Conservation (phyloP, 805 yeast genomes). For the Candida yuanshanica region DNA sequence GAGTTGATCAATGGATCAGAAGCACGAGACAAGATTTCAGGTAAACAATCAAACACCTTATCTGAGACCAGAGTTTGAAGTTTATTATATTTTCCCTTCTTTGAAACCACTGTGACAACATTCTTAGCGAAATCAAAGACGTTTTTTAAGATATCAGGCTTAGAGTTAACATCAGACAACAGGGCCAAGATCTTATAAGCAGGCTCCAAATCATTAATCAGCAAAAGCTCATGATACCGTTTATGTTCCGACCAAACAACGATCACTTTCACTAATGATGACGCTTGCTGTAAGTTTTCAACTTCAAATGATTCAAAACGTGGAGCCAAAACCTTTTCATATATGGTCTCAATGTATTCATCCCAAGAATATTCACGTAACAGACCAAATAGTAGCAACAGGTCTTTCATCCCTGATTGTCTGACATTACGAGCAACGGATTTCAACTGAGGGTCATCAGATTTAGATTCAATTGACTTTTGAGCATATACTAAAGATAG, state of each 20-base stretch:
- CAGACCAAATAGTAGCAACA: conserved; percentile 49
- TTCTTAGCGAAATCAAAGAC: conserved; percentile 49
- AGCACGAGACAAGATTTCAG: conserved; percentile 37
- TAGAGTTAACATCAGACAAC: conserved; percentile 49
- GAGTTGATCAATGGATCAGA: conserved; percentile 41
- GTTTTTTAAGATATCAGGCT: conserved; percentile 56
- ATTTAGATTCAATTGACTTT: conserved; percentile 23
- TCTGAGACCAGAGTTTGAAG: conserved; percentile 56
- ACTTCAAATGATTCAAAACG: conserved; percentile 61
- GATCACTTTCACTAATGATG: conserved; percentile 66
- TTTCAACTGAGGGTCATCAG: conserved; percentile 18
- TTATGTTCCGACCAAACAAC: conserved; percentile 48
- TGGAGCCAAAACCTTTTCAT: conserved; percentile 50
- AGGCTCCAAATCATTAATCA: conserved; percentile 50
- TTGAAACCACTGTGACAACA: conserved; percentile 38
- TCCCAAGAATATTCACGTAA: conserved; percentile 59
- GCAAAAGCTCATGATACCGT: conserved; percentile 45
- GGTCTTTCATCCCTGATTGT: conserved; percentile 59
- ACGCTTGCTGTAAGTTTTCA: conserved; percentile 80
- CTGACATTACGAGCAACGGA: conserved; percentile 51
- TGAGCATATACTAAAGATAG: conserved; percentile 48
- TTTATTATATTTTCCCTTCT: conserved; percentile 38
- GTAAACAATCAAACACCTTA: conserved; percentile 44
- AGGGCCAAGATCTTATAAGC: conserved; percentile 50
- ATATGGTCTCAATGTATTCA: conserved; percentile 44